phyloP scores from a whole-genome alignment of 495 filamentous ascomycete species.

The Trichoderma reesei region DNA sequence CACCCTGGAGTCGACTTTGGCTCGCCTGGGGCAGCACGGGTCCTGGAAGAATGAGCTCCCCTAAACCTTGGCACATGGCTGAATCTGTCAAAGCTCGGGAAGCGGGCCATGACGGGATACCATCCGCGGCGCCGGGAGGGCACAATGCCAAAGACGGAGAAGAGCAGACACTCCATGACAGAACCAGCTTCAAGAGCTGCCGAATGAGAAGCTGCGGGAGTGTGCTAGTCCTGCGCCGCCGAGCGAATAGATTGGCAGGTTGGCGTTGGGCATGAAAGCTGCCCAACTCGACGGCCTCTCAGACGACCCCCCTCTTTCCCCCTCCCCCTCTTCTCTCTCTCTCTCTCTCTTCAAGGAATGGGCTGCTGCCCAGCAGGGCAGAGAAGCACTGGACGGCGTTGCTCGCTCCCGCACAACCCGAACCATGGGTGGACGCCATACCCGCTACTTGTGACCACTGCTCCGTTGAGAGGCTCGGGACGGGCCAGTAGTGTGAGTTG shows the following conservation, averaged over 20 bases:
- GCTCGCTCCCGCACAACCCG: slow-evolving; percentile 4
- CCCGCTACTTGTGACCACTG: slow-evolving; percentile 7
- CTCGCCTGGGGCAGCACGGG: background rate
- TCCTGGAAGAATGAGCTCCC: background rate
- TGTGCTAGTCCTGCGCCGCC: background rate
- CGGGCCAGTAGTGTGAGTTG: slow-evolving; percentile 6
- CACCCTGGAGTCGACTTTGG: background rate
- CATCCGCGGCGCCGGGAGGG: slow-evolving; percentile 6
- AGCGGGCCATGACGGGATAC: slow-evolving; percentile 4
- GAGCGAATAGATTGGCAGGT: background rate
- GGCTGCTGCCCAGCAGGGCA: background rate
- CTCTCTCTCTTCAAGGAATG: background rate
- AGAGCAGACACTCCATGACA: background rate
- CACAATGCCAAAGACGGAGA: background rate
- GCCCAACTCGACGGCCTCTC: slow-evolving; percentile 7
- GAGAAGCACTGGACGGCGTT: background rate
- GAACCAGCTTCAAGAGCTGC: background rate
- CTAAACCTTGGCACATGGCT: background rate
- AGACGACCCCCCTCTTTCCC: slow-evolving; percentile 6
- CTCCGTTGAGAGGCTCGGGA: slow-evolving; percentile 5
- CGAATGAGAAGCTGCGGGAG: background rate
- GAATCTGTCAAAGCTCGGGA: background rate
- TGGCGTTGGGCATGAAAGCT: background rate
- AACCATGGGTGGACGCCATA: background rate
- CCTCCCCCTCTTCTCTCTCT: no score